Percentiles rank a stretch among this genome's conserved stretches.
Conservation (phyloP, 192 early-diverging fungal genomes). For the Coemansia brasiliensis region DNA sequence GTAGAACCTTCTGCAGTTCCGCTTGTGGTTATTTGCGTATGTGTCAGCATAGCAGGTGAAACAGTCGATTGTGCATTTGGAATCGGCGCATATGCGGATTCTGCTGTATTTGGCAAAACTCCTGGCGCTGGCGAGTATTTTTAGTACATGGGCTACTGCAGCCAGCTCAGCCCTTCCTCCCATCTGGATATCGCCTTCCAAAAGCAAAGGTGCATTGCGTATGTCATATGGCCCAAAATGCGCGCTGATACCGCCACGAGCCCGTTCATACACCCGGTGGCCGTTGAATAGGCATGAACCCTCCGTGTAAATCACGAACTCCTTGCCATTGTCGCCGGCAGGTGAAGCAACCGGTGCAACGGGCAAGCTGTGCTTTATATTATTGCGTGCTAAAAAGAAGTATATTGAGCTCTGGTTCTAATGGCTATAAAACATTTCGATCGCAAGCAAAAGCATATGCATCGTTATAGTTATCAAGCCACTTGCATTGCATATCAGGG, state of each 20-base stretch:
- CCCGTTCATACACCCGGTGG: constrained; percentile 3
- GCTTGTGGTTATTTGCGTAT: too few relatives aligned
- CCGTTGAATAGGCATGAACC: constrained; percentile 60
- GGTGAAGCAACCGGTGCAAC: constrained; percentile 2
- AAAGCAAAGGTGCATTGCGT: constrained; percentile 49
- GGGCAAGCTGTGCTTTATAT: not conserved
- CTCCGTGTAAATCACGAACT: constrained; percentile 54
- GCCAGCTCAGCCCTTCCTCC: constrained; percentile 30
- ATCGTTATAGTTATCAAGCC: not conserved
- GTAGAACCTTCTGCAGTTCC: too few relatives aligned
- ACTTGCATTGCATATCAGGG: not conserved
- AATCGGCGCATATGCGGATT: constrained; percentile 17
- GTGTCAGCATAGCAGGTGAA: not conserved
- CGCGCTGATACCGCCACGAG: constrained; percentile 59
- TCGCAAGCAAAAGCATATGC: not conserved
- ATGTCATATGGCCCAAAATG: constrained; percentile 56
- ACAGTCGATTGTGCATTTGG: constrained; percentile 8
- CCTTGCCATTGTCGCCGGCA: not conserved
- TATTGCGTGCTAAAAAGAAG: constrained; percentile 2
- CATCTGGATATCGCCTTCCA: constrained; percentile 16
- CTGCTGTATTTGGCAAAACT: not conserved
- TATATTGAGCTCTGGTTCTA: not conserved
- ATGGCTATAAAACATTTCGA: not conserved
- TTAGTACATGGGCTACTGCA: constrained; percentile 20
- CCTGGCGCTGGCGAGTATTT: not conserved